phyloP scores from a whole-genome alignment of 2,329 filamentous ascomycete genomes.

The Alternaria tenuissima region DNA sequence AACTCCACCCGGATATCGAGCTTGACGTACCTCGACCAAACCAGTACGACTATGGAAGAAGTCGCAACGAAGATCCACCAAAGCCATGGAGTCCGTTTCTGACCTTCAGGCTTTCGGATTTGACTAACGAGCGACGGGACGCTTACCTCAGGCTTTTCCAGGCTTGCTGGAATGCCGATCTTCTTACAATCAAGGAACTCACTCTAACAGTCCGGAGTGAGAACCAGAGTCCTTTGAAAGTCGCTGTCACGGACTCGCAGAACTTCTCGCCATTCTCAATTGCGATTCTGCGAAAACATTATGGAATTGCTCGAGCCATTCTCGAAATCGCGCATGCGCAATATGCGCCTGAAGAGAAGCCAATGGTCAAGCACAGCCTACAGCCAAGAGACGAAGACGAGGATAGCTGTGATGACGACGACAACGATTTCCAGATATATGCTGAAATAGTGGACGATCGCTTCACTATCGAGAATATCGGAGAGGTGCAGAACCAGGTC shows the following conservation, averaged over 20 bases:
- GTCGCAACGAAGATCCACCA: constrained; percentile 13
- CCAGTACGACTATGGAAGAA: background rate
- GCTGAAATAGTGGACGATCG: constrained; percentile 68
- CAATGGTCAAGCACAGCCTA: constrained; percentile 59
- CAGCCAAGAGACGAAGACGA: constrained; percentile 45
- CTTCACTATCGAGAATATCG: constrained; percentile 80
- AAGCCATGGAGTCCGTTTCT: constrained; percentile 24
- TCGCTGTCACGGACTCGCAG: constrained; percentile 65
- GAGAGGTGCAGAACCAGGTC: constrained; percentile 72
- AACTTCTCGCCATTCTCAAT: constrained; percentile 71
- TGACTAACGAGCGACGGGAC: constrained; percentile 62
- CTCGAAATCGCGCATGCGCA: constrained; percentile 76
- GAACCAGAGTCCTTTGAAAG: constrained; percentile 64
- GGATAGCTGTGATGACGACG: constrained; percentile 36
- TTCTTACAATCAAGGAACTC: constrained; percentile 70
- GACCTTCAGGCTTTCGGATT: constrained; percentile 58
- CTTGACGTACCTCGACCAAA: constrained; percentile 1
- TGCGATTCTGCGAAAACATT: constrained; percentile 71
- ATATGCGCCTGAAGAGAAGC: constrained; percentile 64
- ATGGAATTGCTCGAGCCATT: constrained; percentile 69
- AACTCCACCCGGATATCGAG: constrained; percentile 64
- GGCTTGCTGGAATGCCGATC: constrained; percentile 75
- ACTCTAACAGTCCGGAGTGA: constrained; percentile 68
- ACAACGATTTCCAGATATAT: constrained; percentile 47
- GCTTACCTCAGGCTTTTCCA: constrained; percentile 76